These are phyloP conservation scores for Penicillium crystallinum DNA, from an alignment of 495 filamentous ascomycete species.

Conservation along the genomic window DNA sequence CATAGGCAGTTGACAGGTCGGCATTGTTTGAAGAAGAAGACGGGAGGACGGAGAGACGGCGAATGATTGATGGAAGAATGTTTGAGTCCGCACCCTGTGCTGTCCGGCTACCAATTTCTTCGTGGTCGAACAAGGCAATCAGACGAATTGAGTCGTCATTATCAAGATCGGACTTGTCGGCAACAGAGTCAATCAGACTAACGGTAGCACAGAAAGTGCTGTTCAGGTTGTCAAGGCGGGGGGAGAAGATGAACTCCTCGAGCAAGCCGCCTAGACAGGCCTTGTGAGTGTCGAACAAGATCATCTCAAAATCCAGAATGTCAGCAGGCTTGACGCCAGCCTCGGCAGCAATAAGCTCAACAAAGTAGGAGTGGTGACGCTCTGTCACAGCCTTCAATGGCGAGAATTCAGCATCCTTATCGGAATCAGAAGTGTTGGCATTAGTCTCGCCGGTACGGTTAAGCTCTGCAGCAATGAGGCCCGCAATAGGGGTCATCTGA, in stretches of 20 bases:
- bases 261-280: constrained; percentile 82
- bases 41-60: constrained; percentile 77
- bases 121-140: constrained; percentile 92
- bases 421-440: constrained; percentile 21
- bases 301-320: constrained; percentile 89
- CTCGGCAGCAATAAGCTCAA: constrained; percentile 80
- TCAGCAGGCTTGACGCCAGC: constrained; percentile 62
- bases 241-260: constrained; percentile 91
- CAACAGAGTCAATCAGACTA: constrained; percentile 76
- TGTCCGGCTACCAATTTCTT: constrained; percentile 88
- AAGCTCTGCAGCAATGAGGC: constrained; percentile 78
- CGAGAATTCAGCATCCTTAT: constrained; percentile 45
- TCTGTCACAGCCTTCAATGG: constrained; percentile 73
- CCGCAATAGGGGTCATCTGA: constrained; percentile 89
- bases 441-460: constrained; percentile 58
- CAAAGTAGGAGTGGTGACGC: constrained; percentile 82
- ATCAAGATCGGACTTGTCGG: constrained; percentile 55
- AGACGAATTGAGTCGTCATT: constrained; percentile 78
- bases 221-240: constrained; percentile 87
- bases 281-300: constrained; percentile 93
- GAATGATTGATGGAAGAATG: constrained; percentile 80
- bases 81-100: constrained; percentile 94
- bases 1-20: constrained; percentile 72
- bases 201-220: constrained; percentile 88
- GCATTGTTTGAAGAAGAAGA: constrained; percentile 40